Conservation (phyloP, 129 eudicot genomes). For the Helichrysum umbraculigerum region DNA sequence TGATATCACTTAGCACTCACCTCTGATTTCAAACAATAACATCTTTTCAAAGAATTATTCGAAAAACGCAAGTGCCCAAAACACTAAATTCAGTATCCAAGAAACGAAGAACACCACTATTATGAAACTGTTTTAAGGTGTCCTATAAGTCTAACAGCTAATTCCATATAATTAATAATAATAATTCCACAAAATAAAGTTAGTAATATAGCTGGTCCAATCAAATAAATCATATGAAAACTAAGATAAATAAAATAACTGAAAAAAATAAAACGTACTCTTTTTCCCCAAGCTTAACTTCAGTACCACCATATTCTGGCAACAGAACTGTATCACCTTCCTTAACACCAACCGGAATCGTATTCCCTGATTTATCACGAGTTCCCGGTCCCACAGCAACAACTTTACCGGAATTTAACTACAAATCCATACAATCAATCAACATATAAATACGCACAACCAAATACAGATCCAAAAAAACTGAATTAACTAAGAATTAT, state of each 20-base stretch:
- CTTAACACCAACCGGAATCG: constrained; percentile 65
- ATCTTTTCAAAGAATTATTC: too few species aligned
- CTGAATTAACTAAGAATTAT: not conserved
- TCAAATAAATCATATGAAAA: too few species aligned
- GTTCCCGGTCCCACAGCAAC: constrained; percentile 81
- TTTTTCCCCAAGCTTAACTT: constrained; percentile 86
- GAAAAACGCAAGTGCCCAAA: too few species aligned
- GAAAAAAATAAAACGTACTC: constrained; percentile 43
- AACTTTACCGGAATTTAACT: constrained; percentile 90
- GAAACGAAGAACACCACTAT: too few species aligned
- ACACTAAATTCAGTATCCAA: too few species aligned
- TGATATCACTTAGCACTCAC: not conserved
- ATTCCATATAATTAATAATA: not conserved
- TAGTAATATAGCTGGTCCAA: not conserved
- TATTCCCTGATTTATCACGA: constrained; percentile 53
- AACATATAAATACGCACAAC: not conserved
- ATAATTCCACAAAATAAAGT: too few species aligned
- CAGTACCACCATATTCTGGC: constrained; percentile 91
- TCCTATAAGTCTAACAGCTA: not conserved
- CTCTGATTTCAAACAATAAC: not conserved
- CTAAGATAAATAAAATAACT: not conserved
- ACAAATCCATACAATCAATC: constrained; percentile 12
- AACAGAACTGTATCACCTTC: constrained; percentile 93
- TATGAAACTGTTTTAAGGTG: not conserved
- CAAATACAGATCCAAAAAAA: constrained; percentile 11